phyloP scores from a whole-genome alignment of 169 alveolate genomes.

The Cryptosporidium baileyi region DNA sequence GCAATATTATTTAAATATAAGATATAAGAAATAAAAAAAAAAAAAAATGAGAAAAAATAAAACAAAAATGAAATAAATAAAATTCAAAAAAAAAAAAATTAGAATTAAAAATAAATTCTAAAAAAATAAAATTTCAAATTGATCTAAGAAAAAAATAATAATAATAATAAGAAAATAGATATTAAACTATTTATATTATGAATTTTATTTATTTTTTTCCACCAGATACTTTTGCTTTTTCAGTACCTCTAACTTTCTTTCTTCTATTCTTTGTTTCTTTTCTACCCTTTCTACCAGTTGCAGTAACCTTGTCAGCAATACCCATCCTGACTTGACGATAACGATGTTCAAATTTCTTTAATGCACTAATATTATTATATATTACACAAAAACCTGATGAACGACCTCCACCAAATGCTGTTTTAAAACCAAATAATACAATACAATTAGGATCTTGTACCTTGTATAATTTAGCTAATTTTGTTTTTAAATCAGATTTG shows the following conservation, averaged over 20 bases:
- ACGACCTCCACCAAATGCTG: slow-evolving; percentile 96
- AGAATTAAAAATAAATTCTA: too few species aligned
- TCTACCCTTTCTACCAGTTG: slow-evolving; percentile 85
- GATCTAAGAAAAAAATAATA: too few species aligned
- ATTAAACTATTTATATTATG: not conserved
- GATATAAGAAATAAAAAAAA: too few species aligned
- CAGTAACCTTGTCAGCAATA: slow-evolving; percentile 79
- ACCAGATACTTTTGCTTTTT: slow-evolving; percentile 77
- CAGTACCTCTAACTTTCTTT: slow-evolving; percentile 82
- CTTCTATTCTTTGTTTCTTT: slow-evolving; percentile 87
- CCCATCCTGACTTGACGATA: slow-evolving; percentile 88
- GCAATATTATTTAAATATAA: too few species aligned
- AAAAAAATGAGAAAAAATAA: too few species aligned
- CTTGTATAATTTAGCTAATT: slow-evolving; percentile 88
- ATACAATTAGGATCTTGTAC: slow-evolving; percentile 84
- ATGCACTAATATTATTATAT: slow-evolving; percentile 89
- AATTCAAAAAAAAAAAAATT: too few species aligned
- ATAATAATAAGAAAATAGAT: too few species aligned
- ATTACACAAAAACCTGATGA: slow-evolving; percentile 93
- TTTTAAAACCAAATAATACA: slow-evolving; percentile 90
- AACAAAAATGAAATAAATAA: too few species aligned
- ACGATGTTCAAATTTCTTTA: slow-evolving; percentile 86
- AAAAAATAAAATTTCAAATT: too few species aligned
- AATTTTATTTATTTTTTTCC: slow-evolving; percentile 78
- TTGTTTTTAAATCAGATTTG: slow-evolving; percentile 87